Conservation (phyloP, 805 yeast genomes). For the Myxozyma melibiosi region DNA sequence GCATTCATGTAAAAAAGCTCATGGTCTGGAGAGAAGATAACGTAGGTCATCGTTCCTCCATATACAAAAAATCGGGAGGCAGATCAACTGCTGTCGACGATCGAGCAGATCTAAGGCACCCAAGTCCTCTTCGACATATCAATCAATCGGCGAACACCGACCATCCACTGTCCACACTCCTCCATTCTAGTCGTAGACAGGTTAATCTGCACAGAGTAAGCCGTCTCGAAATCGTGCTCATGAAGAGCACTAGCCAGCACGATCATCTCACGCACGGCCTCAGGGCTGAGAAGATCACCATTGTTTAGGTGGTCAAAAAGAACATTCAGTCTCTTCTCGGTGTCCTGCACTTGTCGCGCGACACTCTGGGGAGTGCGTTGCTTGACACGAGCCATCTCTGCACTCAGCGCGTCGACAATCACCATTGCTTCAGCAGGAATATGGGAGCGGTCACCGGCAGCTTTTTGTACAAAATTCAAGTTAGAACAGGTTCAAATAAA, state of each 20-base stretch:
- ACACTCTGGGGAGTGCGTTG: conserved; percentile 54
- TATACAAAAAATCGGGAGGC: background rate
- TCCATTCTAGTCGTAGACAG: conserved; percentile 65
- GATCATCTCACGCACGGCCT: conserved; percentile 57
- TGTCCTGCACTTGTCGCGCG: conserved; percentile 71
- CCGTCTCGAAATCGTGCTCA: conserved; percentile 58
- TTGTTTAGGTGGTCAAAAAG: conserved; percentile 78
- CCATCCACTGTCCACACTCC: conserved; percentile 89
- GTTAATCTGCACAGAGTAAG: conserved; percentile 53
- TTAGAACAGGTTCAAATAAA: conserved; percentile 40
- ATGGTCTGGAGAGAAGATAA: too few species aligned
- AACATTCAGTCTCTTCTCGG: conserved; percentile 77
- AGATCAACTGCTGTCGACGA: background rate
- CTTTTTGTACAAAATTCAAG: background rate
- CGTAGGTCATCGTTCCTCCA: too few species aligned
- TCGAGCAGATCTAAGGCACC: background rate
- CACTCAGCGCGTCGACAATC: conserved; percentile 58
- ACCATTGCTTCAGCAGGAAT: conserved; percentile 61
- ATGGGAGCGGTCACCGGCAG: conserved; percentile 69
- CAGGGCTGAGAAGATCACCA: conserved; percentile 62
- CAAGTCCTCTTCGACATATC: conserved; percentile 54
- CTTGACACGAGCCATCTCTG: conserved; percentile 61
- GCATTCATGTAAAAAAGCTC: too few species aligned
- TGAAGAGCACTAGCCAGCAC: conserved; percentile 55
- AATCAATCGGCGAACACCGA: conserved; percentile 85